Conservation (phyloP, 208 protist genomes). For the Borovskyia barvae region DNA sequence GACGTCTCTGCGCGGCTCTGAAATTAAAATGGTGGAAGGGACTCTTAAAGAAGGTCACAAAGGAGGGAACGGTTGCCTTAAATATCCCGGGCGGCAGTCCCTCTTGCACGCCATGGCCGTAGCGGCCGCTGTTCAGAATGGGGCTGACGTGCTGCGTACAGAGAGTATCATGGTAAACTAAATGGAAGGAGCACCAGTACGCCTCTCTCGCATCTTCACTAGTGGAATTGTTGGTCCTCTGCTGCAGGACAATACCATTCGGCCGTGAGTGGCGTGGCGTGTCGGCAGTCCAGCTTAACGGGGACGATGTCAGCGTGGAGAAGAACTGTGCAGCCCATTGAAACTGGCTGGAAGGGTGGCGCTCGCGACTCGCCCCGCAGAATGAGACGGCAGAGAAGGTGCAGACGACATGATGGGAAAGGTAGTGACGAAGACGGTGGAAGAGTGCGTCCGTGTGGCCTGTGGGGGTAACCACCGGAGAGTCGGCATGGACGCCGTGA, state of each 20-base stretch:
- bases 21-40: conserved; percentile 73
- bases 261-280: conserved; percentile 71
- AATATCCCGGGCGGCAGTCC: conserved; percentile 63
- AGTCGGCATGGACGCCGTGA: neutral
- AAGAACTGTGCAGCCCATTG: conserved; percentile 82
- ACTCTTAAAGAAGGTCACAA: conserved; percentile 53
- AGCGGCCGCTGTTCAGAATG: conserved; percentile 60
- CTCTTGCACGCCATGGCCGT: conserved; percentile 42
- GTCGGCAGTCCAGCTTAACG: conserved; percentile 63
- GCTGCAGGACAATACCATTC: conserved; percentile 32
- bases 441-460: conserved; percentile 23
- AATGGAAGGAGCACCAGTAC: conserved; percentile 78
- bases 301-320: conserved; percentile 75
- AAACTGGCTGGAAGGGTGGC: conserved; percentile 28
- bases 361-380: conserved; percentile 37
- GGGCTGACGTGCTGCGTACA: conserved; percentile 79
- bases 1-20: conserved; percentile 19
- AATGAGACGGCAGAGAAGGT: conserved; percentile 68
- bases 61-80: conserved; percentile 44
- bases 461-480: neutral
- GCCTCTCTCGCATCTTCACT: neutral
- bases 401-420: conserved; percentile 75
- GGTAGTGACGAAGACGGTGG: conserved; percentile 27
- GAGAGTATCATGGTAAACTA: conserved; percentile 70
- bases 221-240: neutral